phyloP scores from a whole-genome alignment of 768 basidiomycete genomes.

The Imleria badia region DNA sequence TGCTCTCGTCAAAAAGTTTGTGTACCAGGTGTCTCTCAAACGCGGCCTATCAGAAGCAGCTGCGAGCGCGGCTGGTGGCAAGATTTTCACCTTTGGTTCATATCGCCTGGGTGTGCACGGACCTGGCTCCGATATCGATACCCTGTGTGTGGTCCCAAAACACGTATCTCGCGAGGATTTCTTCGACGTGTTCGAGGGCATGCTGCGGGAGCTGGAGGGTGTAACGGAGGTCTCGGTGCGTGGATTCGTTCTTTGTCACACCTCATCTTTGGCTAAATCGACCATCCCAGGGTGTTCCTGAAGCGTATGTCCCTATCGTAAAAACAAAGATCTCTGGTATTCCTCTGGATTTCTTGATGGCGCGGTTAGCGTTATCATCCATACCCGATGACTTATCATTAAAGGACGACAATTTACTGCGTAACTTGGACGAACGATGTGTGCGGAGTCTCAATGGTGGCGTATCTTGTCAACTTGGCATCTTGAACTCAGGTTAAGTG shows the following conservation, averaged over 20 bases:
- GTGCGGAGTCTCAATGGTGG: conserved; percentile 91
- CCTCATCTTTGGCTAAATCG: conserved; percentile 2
- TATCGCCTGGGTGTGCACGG: conserved; percentile 98
- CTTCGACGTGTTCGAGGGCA: conserved; percentile 85
- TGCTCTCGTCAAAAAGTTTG: conserved; percentile 90
- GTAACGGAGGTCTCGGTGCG: conserved; percentile 87
- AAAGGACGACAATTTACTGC: conserved; percentile 86
- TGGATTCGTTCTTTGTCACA: conserved; percentile 15
- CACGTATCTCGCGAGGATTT: conserved; percentile 96
- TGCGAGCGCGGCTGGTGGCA: conserved; percentile 89
- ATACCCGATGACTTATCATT: conserved; percentile 92
- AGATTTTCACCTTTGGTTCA: conserved; percentile 99
- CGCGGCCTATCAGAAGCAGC: conserved; percentile 86
- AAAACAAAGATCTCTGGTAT: conserved; percentile 89
- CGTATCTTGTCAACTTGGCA: conserved; percentile 4
- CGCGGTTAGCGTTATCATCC: conserved; percentile 78
- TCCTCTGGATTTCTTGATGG: conserved; percentile 92
- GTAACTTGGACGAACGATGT: conserved; percentile 92
- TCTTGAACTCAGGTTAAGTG: conserved; percentile 11
- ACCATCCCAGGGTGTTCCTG: conserved; percentile 78
- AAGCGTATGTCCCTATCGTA: conserved; percentile 96
- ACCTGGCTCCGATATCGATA: conserved; percentile 96
- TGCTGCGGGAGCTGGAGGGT: conserved; percentile 82
- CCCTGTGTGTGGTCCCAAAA: conserved; percentile 95
- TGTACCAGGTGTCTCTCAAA: conserved; percentile 73